Base-by-base conservation (phyloP, 192 early-diverging fungal genomes). In the Backusella macrospora region DNA sequence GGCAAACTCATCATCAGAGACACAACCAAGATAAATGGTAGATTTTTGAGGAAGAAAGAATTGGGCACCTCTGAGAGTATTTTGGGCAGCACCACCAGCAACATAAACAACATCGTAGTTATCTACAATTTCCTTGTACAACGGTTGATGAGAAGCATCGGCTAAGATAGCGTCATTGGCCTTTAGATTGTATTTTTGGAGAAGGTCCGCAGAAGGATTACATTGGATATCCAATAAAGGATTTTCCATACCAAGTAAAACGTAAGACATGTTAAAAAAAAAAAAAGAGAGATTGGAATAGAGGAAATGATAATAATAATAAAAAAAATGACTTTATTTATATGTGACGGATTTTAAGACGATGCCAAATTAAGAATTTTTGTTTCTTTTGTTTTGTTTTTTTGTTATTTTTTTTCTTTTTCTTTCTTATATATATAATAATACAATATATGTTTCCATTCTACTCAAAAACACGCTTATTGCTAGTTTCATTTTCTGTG, bases 211-310 rank as follows among this genome's bases (percentile, higher is more conserved):
- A 72, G 89, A 80, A 45, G 91, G 94, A 47, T 86, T 83, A 74
- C 93, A 92, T 62, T 93, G 96, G 81, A 99, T 99, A 87, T 99
- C 98, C 73, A 99, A 91, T 74, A 99, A 86, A 44, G 98, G 98
- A 90, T 99, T 99, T 80, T 92, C 97, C 85, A 98, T 93, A 74
- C 93, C 96, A 76, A 98, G 88, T 74, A 99, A 83, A 40, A 42
- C 63, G 69, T 76, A 81, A 42, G 72, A 7, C 76, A 77, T 77
- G 8, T 7, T 55, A 21, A 23, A 16, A 2, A 26, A 4, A n/a
- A n/a, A n/a, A n/a, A n/a, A n/a, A n/a, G n/a, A n/a, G n/a, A n/a
- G n/a, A n/a, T n/a, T n/a, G n/a, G n/a, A n/a, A n/a, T n/a, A n/a
- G n/a, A n/a, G n/a, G n/a, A n/a, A n/a, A n/a, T 4, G 21, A 26